Evolutionary conservation across 768 basidiomycete species (phyloP).

Genomic region (Butyriboletus loyo): DNA sequence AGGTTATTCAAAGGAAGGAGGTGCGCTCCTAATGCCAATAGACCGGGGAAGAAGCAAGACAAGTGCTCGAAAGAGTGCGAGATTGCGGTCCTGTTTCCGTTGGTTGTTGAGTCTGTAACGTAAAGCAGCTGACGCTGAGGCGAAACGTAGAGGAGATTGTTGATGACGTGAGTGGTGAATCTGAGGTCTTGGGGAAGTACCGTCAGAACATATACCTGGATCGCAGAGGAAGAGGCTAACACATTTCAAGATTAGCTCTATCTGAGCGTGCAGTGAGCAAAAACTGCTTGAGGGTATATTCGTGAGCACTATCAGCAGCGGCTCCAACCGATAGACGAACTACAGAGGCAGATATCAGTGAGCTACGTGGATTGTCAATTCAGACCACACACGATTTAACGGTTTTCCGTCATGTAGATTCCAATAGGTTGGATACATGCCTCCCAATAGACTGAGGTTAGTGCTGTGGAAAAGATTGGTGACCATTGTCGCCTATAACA

Average conservation of each 20-base stretch:
- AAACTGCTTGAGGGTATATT: constrained; percentile 75
- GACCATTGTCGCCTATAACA: constrained; percentile 44
- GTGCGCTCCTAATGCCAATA: constrained; percentile 68
- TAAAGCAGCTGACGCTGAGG: constrained; percentile 65
- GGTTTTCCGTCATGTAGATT: constrained; percentile 47
- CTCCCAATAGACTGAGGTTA: constrained; percentile 45
- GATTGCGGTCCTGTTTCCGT: constrained; percentile 31
- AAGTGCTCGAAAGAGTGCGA: constrained; percentile 66
- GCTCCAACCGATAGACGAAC: constrained; percentile 59
- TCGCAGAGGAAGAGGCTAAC: constrained; percentile 37
- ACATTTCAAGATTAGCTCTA: constrained; percentile 59
- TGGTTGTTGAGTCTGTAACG: constrained; percentile 50
- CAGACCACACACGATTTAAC: constrained; percentile 40
- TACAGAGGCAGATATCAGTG: constrained; percentile 3
- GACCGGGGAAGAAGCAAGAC: constrained; percentile 74
- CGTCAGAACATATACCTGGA: constrained; percentile 2
- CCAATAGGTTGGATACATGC: constrained; percentile 67
- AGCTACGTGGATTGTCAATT: not conserved
- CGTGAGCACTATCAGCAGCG: constrained; percentile 70
- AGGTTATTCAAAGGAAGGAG: constrained; percentile 57
- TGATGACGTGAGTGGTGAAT: constrained; percentile 58
- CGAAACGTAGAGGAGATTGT: constrained; percentile 64
- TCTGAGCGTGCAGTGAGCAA: constrained; percentile 64
- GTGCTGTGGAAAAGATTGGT: constrained; percentile 47
- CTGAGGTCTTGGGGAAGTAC: constrained; percentile 47